These are phyloP conservation scores for Nigrospora sphaerica DNA, from an alignment of 2,329 filamentous ascomycete species.

Conservation along the genomic window DNA sequence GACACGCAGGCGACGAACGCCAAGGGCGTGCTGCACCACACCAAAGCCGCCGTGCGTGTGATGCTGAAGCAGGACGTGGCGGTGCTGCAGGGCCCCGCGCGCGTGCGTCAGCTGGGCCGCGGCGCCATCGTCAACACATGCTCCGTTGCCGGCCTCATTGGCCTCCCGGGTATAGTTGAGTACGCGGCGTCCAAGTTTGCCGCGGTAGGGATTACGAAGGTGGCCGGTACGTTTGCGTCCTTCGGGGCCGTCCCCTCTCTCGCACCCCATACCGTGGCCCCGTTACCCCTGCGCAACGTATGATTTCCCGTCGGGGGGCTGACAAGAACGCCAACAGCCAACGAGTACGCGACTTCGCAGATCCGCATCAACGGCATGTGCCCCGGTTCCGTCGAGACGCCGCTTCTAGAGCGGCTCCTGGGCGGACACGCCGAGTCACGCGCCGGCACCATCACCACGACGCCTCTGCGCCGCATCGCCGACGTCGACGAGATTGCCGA, in stretches of 20 bases:
- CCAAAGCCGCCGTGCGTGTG: not conserved
- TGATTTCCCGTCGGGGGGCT: not conserved
- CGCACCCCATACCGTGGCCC: not conserved
- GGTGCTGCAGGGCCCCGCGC: not conserved
- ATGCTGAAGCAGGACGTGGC: not conserved
- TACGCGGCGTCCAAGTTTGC: constrained; percentile 1
- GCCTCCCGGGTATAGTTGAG: not conserved
- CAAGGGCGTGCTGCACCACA: not conserved
- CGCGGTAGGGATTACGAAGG: not conserved
- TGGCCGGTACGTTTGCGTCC: not conserved
- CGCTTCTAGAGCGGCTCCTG: not conserved
- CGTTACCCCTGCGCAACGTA: not conserved
- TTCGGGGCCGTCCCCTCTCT: no score
- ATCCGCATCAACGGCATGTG: not conserved
- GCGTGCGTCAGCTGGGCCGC: not conserved
- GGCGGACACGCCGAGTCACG: not conserved
- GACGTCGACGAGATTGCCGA: not conserved
- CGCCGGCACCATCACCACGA: not conserved
- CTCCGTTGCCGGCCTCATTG: not conserved
- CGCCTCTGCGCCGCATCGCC: not conserved
- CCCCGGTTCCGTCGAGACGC: not conserved
- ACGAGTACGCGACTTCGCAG: not conserved
- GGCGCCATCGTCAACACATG: not conserved
- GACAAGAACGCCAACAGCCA: not conserved
- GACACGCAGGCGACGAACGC: not conserved